These are phyloP conservation scores for Chaetomium olivaceum DNA, from an alignment of 2,329 filamentous ascomycete species.

Conservation along the genomic window DNA sequence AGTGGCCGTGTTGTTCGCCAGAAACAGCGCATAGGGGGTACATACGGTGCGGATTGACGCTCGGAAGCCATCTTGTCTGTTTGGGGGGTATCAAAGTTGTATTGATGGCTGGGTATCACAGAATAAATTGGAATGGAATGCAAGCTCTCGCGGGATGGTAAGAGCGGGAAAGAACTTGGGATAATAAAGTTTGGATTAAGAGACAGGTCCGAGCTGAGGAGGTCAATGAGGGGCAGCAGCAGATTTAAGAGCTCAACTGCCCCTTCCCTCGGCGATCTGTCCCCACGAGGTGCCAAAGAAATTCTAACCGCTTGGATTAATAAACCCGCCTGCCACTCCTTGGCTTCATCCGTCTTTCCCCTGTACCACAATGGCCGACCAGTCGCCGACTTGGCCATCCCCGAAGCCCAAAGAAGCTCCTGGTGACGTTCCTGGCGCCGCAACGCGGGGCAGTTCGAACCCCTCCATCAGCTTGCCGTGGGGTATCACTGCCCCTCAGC, in stretches of 20 bases:
- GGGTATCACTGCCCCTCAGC: conserved; percentile 32
- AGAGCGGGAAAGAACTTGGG: neutral
- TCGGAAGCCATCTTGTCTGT: conserved; percentile 39
- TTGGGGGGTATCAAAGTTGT: conserved; percentile 18
- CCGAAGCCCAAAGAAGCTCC: conserved; percentile 19
- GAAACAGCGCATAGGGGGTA: conserved; percentile 14
- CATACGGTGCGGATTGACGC: conserved; percentile 39
- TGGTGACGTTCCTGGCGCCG: conserved; percentile 9
- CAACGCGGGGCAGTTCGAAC: conserved; percentile 30
- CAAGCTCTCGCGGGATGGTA: neutral
- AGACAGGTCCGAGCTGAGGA: neutral
- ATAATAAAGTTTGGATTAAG: neutral
- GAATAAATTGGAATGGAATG: neutral
- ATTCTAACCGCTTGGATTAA: neutral
- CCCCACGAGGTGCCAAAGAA: neutral
- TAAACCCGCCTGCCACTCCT: neutral
- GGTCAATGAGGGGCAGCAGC: neutral
- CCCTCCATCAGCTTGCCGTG: conserved; percentile 34
- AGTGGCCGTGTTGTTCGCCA: neutral
- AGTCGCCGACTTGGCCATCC: neutral
- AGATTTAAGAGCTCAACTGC: neutral
- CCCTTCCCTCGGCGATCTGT: neutral
- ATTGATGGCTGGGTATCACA: conserved; percentile 2
- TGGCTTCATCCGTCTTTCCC: conserved; percentile 6
- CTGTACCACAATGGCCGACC: neutral